Evolutionary conservation across 208 protist species (phyloP).

Genomic region (Leishmania braziliensis): DNA sequence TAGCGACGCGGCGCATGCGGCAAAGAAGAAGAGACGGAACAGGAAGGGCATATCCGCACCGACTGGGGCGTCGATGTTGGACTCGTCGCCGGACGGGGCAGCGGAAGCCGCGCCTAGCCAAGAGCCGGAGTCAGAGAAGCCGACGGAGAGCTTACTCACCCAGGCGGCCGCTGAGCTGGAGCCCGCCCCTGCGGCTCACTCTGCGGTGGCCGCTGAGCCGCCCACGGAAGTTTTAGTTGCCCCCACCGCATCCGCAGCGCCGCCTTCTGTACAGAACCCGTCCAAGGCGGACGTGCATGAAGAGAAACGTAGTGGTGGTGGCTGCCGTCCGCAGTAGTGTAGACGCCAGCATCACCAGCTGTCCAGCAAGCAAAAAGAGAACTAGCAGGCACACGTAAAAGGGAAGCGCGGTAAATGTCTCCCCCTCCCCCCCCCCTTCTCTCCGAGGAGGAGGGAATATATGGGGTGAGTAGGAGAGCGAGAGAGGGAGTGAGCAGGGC

Average conservation of each 20-base stretch:
- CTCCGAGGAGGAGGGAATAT: background rate
- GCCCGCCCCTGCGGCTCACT: background rate
- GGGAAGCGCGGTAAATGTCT: background rate
- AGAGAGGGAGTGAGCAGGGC: background rate
- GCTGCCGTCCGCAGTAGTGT: slow-evolving; percentile 31
- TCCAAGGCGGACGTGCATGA: slow-evolving; percentile 9
- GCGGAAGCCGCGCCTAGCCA: background rate
- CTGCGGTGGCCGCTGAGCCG: background rate
- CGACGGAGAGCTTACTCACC: background rate
- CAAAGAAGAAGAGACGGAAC: background rate
- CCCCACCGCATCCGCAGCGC: background rate
- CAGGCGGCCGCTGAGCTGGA: background rate
- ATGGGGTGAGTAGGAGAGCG: too few species aligned
- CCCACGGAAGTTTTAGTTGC: background rate
- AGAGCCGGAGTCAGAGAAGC: background rate
- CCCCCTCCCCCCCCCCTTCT: too few species aligned
- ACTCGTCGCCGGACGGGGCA: background rate
- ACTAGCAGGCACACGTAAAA: background rate
- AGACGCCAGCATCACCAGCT: background rate
- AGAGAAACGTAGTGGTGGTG: slow-evolving; percentile 24
- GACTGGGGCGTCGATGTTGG: background rate
- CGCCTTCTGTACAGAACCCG: background rate
- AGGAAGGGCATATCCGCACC: background rate
- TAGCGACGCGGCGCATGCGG: background rate
- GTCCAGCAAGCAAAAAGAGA: too few species aligned